Percentiles rank a stretch among this genome's conserved stretches.
Conservation (phyloP, 495 filamentous ascomycete genomes). For the Aspergillus ellipticus region DNA sequence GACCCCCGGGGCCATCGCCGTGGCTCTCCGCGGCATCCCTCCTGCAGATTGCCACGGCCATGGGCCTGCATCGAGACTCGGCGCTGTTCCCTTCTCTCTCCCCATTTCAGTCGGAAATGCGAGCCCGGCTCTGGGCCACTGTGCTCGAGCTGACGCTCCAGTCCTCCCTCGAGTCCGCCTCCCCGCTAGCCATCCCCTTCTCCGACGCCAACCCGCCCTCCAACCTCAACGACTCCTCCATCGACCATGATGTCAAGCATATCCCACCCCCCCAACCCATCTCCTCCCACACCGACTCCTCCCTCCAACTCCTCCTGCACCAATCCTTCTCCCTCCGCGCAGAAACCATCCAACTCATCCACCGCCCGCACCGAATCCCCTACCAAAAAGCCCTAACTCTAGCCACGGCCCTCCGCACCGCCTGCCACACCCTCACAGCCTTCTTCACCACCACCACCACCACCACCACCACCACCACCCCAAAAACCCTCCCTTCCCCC, state of each 20-base stretch:
- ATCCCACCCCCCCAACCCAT: conserved; percentile 22
- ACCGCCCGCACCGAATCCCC: conserved; percentile 30
- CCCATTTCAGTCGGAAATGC: conserved; percentile 45
- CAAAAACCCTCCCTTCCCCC: conserved; percentile 2
- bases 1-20: conserved; percentile 40
- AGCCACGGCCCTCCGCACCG: conserved; percentile 3
- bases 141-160: conserved; percentile 53
- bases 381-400: conserved; percentile 33
- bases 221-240: conserved; percentile 47
- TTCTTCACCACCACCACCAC: conserved; percentile 6
- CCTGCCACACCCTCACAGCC: conserved; percentile 16
- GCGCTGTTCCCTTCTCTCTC: conserved; percentile 43
- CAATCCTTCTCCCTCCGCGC: conserved; percentile 38
- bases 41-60: conserved; percentile 44
- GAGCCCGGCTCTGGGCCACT: conserved; percentile 55
- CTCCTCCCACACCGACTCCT: conserved; percentile 39
- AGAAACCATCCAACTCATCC: conserved; percentile 33
- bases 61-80: conserved; percentile 55
- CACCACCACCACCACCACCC: not conserved
- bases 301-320: conserved; percentile 41
- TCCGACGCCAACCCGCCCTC: conserved; percentile 44
- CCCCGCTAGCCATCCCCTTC: conserved; percentile 39
- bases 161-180: conserved; percentile 35
- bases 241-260: conserved; percentile 29
- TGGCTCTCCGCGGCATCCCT: conserved; percentile 51